Evolutionary conservation across 192 early-diverging fungal genomes (phyloP).

Genomic region (Coemansia sp.): DNA sequence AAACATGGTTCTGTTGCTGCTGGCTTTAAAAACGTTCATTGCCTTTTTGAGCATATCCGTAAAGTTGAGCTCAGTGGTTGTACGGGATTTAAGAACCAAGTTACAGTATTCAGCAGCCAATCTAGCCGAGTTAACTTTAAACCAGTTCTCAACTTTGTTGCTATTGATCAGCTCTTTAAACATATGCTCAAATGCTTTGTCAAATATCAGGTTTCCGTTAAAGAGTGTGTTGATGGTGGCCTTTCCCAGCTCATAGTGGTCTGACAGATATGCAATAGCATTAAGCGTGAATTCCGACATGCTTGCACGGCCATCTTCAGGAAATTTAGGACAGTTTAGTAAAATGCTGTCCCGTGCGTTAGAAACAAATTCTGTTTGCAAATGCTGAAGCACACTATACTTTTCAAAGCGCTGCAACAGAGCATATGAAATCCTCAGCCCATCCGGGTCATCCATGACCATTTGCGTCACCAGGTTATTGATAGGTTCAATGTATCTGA

Average conservation of each 20-base stretch:
- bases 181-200: not conserved
- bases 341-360: not conserved
- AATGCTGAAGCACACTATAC: not conserved
- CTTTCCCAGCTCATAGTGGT: not conserved
- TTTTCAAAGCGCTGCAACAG: slow-evolving; percentile 1
- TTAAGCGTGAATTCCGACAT: not conserved
- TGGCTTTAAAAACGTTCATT: not conserved
- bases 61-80: not conserved
- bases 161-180: not conserved
- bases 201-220: not conserved
- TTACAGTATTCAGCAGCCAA: slow-evolving; percentile 1
- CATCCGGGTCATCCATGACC: not conserved
- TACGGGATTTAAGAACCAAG: not conserved
- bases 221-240: not conserved
- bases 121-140: not conserved
- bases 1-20: not conserved
- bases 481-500: not conserved
- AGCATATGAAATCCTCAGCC: not conserved
- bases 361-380: not conserved
- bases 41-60: not conserved
- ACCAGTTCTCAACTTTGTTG: not conserved
- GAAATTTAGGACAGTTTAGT: not conserved
- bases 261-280: not conserved
- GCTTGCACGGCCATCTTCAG: not conserved
- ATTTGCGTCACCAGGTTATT: not conserved